phyloP scores from a whole-genome alignment of 2,329 filamentous ascomycete genomes.

The Elsinoe perseae region DNA sequence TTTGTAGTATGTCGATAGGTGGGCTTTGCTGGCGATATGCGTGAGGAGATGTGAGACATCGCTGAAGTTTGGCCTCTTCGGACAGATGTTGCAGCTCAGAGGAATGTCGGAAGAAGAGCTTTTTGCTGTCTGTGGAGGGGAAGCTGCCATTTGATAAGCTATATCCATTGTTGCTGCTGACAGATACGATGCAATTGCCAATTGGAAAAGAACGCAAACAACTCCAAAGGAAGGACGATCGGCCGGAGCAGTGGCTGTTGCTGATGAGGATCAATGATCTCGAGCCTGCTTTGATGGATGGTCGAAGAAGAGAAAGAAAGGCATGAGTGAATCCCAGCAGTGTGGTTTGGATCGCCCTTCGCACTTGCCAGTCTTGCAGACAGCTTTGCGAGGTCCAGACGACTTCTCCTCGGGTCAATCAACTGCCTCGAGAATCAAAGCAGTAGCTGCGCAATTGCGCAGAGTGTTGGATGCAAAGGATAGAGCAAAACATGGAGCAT shows the following conservation, averaged over 20 bases:
- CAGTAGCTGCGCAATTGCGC: too few relatives aligned
- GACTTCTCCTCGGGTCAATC: not conserved
- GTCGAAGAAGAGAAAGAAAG: slow-evolving; percentile 7
- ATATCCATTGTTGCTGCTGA: not conserved
- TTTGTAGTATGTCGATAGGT: slow-evolving; percentile 76
- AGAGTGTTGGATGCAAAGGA: too few relatives aligned
- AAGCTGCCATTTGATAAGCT: not conserved
- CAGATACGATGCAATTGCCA: not conserved
- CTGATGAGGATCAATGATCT: slow-evolving; percentile 7
- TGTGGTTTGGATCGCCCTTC: not conserved
- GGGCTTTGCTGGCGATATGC: slow-evolving; percentile 87
- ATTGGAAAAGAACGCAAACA: not conserved
- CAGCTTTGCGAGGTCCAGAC: not conserved
- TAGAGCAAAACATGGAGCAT: not conserved
- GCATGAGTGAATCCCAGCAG: slow-evolving; percentile 10
- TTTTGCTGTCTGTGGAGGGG: not conserved
- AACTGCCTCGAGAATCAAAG: not conserved
- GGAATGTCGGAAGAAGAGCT: slow-evolving; percentile 44
- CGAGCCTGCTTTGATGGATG: slow-evolving; percentile 2
- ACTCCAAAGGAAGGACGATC: slow-evolving; percentile 3
- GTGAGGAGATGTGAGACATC: slow-evolving; percentile 89
- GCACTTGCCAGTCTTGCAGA: not conserved
- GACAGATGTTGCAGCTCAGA: slow-evolving; percentile 75
- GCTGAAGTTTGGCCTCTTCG: slow-evolving; percentile 71
- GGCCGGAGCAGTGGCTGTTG: not conserved